phyloP scores from a whole-genome alignment of 2,329 filamentous ascomycete species.

The Calonectria henricotiae region DNA sequence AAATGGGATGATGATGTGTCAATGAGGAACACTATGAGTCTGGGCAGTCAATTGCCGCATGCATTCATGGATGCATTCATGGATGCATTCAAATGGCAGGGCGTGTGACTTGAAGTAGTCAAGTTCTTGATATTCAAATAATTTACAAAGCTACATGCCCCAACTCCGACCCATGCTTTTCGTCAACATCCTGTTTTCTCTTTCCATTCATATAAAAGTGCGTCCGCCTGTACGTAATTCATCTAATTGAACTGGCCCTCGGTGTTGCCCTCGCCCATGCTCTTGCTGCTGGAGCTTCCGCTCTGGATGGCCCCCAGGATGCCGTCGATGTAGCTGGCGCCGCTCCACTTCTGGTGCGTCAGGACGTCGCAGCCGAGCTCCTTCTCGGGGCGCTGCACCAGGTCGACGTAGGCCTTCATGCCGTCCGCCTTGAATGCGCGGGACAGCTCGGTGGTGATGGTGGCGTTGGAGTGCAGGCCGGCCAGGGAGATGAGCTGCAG shows the following conservation, averaged over 20 bases:
- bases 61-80: not conserved
- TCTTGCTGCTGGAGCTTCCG: conserved; percentile 89
- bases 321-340: conserved; percentile 84
- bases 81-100: not conserved
- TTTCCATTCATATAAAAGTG: not conserved
- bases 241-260: conserved; percentile 76
- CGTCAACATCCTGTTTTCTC: conserved; percentile 13
- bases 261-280: conserved; percentile 96
- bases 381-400: conserved; percentile 92
- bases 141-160: conserved; percentile 45
- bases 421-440: conserved; percentile 89
- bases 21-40: conserved; percentile 15
- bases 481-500: conserved; percentile 79
- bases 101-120: conserved; percentile 27
- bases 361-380: conserved; percentile 92
- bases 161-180: conserved; percentile 52
- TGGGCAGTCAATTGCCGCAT: not conserved
- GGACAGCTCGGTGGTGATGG: conserved; percentile 81
- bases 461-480: conserved; percentile 77
- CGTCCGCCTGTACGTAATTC: not conserved
- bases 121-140: conserved; percentile 36
- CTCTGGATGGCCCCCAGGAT: conserved; percentile 93
- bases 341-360: conserved; percentile 92
- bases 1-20: conserved; percentile 18
- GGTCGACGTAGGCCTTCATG: conserved; percentile 97